Base-by-base conservation (phyloP, 2,329 filamentous ascomycete species). In the Aspergillus sergii region DNA sequence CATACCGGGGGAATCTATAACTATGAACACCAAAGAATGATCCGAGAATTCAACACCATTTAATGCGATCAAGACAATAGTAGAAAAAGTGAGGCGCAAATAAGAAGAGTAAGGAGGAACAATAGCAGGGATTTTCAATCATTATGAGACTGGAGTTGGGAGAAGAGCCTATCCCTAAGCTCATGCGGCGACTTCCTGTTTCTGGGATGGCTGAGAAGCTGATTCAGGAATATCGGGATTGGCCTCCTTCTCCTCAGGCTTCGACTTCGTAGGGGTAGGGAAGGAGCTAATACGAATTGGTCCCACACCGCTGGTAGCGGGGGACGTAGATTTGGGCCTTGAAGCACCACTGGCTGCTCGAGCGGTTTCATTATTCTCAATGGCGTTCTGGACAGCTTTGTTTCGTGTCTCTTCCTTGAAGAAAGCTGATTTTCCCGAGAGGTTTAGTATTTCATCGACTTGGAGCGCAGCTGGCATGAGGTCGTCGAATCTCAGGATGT, bases 381-480 rank as follows among this genome's bases (percentile, higher is more conserved):
- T 74, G 1, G 75, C 76, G 26, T 76, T 73, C 45, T 77, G 70
- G 2, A 75, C 70, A 30, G 73, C 75, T 60, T 73, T 71, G 39
- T 67, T 68, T 51, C 68, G 70, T 9, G 55, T 19, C 11, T 68
- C 62, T 21, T 64, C 59, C 28, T 62, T 36, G 34, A 16, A 64
- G 21, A 67, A 63, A 55, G 12, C 32, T 26, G 72, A 75, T 61
- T 74, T 76, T 1, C 68, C 59, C 3, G 68, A 56, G 16, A 77
- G 64, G 21, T 73, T 72, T 23, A 92, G 79, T 36, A 83, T 81
- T 59, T 83, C 75, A 72, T 97, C 94, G 4, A 89, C 82, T 8
- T 86, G 85, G 51, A 82, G 82, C 0, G 94, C 94, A 64, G 82
- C 78, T 36, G 87, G 85, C 23, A 88, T 71, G 51, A 96, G 77